Base-by-base conservation (phyloP, 2,329 filamentous ascomycete genomes). In the Alternaria solani region DNA sequence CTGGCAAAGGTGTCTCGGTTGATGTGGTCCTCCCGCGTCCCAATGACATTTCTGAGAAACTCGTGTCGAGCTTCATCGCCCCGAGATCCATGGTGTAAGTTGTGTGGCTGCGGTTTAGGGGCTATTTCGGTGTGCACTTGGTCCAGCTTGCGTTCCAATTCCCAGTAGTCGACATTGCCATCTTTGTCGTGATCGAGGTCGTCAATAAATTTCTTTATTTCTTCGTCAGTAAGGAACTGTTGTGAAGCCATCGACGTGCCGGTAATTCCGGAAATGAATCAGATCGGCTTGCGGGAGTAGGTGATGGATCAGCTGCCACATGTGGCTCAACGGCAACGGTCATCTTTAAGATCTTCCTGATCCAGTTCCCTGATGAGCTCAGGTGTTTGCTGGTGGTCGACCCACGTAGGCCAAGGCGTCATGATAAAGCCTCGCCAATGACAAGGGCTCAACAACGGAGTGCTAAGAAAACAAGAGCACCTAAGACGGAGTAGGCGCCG, bases 61-160 rank as follows among this genome's bases (percentile, higher is more conserved):
- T 78, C 76, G 63, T 87, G 85, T 34, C 84, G 80, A 7, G 78
- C 80, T 61, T 80, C 75, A 55, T 81, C 76, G 39, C 78, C 71
- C 41, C 71, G 65, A 53, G 66, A 69, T 56, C 74, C 62, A 66
- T 81, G 72, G 66, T 81, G 71, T 4, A 85, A 73, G 59, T 86
- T 74, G 61, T 87, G 81, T 14, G 78, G 73, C 53, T 81, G 75
- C 3, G 82, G 75, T 53, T 82, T 78, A 0, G 84, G 82, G 5
- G 80, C 80, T 51, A 87, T 77, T 65, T 86, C 81, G 39, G 83
- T 75, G 70, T 86, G 82, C 1, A 85, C 82, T 39, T 83, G 72
- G 41, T 87, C 83, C 2, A 88, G 79, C 61, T 86, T 86, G 5
- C 74, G 76, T 66, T 86, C 84, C 30, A 87, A 67, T 63, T 87